A percentile compares a stretch with the other conserved stretches of the same genome.
These are phyloP conservation scores for Ilex aquifolium DNA, from an alignment of 257 asterid genomes.

Conservation along the genomic window DNA sequence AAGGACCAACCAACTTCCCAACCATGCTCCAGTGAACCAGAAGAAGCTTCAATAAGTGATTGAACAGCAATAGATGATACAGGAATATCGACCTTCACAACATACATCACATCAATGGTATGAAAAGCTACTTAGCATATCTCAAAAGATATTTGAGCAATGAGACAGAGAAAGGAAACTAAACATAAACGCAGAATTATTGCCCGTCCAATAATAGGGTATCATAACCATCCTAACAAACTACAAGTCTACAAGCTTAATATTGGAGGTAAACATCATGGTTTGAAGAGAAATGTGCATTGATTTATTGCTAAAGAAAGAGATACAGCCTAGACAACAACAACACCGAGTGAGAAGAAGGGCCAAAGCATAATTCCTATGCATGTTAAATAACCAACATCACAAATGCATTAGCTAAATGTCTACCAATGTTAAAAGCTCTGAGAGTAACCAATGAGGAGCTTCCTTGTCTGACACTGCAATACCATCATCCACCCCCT, in stretches of 20 bases:
- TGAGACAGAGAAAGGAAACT: constrained; percentile 2
- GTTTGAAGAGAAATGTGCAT: neutral
- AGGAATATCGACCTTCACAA: constrained; percentile 72
- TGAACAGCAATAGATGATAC: constrained; percentile 74
- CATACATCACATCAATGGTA: constrained; percentile 18
- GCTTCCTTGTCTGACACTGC: constrained; percentile 19
- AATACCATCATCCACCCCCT: constrained; percentile 26
- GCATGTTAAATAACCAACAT: neutral
- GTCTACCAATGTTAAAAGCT: constrained; percentile 58
- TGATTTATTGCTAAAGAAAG: neutral
- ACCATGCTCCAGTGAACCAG: constrained; percentile 67
- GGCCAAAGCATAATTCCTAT: neutral
- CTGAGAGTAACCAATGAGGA: constrained; percentile 68
- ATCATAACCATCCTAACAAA: neutral
- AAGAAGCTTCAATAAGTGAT: constrained; percentile 78
- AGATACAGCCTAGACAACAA: no score
- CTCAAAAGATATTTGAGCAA: constrained; percentile 4
- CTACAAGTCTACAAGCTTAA: neutral
- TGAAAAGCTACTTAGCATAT: constrained; percentile 3
- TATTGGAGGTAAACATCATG: neutral
- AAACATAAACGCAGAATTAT: neutral
- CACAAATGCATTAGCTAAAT: neutral
- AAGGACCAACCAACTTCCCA: constrained; percentile 99
- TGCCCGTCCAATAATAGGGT: neutral
- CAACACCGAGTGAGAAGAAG: neutral